Evolutionary conservation across 1,284 basidiomycete species (phyloP).

Genomic region (Cerrena zonata): DNA sequence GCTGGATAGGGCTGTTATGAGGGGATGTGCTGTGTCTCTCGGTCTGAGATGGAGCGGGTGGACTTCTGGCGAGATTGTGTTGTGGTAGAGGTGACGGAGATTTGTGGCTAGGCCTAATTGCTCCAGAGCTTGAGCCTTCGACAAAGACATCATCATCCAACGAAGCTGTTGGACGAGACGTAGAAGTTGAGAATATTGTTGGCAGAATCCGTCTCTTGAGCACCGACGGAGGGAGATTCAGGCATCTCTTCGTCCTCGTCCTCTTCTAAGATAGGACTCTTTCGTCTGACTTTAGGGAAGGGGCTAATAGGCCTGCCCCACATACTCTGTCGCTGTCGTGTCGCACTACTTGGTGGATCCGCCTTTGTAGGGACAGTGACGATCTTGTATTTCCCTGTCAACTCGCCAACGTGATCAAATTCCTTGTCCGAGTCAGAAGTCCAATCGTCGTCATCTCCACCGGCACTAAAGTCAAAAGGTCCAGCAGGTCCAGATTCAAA

Average conservation of each 20-base stretch:
- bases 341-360: constrained; percentile 60
- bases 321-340: constrained; percentile 41
- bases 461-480: constrained; percentile 3
- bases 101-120: background rate
- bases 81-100: background rate
- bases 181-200: background rate
- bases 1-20: background rate
- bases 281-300: constrained; percentile 23
- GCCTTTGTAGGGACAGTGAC: constrained; percentile 53
- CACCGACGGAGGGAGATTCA: background rate
- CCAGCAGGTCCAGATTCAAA: background rate
- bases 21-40: background rate
- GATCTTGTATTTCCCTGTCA: constrained; percentile 55
- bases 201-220: background rate
- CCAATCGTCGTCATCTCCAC: constrained; percentile 22
- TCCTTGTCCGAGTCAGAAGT: constrained; percentile 30
- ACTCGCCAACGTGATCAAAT: constrained; percentile 47
- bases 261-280: background rate
- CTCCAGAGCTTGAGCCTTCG: background rate
- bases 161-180: background rate
- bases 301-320: constrained; percentile 71
- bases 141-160: background rate
- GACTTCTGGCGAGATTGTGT: too few species aligned
- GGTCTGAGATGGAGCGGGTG: background rate
- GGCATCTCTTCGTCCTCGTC: constrained; percentile 3